Percentiles rank a stretch among this genome's conserved stretches.
phyloP scores from a whole-genome alignment of 129 eudicot genomes.

The Rutidosis leptorrhynchoides region DNA sequence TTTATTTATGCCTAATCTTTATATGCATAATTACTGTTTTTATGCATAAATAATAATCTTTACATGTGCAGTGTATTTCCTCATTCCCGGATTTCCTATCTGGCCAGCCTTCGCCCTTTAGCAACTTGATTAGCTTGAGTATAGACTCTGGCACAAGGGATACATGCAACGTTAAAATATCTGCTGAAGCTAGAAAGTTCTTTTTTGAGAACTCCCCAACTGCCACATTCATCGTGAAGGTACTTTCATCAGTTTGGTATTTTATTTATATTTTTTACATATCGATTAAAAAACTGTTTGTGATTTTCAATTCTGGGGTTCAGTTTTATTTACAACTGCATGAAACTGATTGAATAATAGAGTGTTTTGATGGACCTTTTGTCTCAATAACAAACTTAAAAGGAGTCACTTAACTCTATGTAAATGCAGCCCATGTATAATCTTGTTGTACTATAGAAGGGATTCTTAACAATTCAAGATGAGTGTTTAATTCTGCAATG shows the following conservation, averaged over 20 bases:
- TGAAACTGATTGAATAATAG: not conserved
- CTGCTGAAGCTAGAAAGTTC: constrained; percentile 16
- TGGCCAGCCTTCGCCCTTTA: constrained; percentile 18
- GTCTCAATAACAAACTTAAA: no score
- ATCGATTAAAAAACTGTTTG: not conserved
- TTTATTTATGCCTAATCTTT: no score
- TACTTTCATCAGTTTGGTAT: not conserved
- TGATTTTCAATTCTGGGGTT: not conserved
- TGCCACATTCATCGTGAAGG: constrained; percentile 14
- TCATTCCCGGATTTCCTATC: constrained; percentile 7
- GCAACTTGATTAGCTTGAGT: constrained; percentile 15
- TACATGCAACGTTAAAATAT: not conserved
- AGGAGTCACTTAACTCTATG: no score
- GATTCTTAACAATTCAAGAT: not conserved
- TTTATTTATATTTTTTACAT: not conserved
- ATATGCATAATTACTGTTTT: no score
- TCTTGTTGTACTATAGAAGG: not conserved
- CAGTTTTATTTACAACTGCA: not conserved
- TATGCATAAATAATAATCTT: not conserved
- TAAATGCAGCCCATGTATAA: not conserved
- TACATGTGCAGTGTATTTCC: constrained; percentile 20
- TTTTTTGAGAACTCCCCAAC: constrained; percentile 1
- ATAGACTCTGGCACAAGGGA: not conserved
- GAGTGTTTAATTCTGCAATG: not conserved
- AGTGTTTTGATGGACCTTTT: no score